Conservation (phyloP, 768 basidiomycete genomes). For the Rhizopogon vulgaris region DNA sequence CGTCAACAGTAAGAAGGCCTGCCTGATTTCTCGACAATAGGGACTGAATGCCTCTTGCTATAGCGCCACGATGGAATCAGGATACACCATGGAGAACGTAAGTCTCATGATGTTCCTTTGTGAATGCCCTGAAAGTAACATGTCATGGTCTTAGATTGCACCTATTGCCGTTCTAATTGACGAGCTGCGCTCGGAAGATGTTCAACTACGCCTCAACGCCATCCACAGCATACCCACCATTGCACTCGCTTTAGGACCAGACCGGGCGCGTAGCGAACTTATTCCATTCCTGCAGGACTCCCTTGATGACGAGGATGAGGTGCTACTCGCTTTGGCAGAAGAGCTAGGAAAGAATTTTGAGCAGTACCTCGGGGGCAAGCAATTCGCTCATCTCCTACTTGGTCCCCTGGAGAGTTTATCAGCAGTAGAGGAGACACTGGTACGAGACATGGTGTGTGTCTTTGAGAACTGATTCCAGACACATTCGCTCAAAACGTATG, state of each 20-base stretch:
- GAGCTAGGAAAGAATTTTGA: constrained; percentile 90
- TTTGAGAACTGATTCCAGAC: background rate
- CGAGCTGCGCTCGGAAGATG: constrained; percentile 96
- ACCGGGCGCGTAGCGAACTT: constrained; percentile 92
- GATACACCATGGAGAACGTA: constrained; percentile 66
- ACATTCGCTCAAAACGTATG: constrained; percentile 3
- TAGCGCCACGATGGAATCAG: constrained; percentile 53
- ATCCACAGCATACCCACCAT: constrained; percentile 98
- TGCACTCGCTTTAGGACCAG: constrained; percentile 90
- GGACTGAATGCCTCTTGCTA: background rate
- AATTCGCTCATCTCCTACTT: constrained; percentile 80
- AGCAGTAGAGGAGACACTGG: constrained; percentile 95
- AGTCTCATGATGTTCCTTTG: constrained; percentile 19
- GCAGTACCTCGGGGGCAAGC: constrained; percentile 89
- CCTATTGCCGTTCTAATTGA: constrained; percentile 98
- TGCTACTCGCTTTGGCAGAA: constrained; percentile 90
- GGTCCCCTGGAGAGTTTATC: constrained; percentile 94
- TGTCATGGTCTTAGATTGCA: constrained; percentile 53
- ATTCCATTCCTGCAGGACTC: constrained; percentile 97
- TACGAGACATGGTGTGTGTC: constrained; percentile 83
- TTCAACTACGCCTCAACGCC: constrained; percentile 91
- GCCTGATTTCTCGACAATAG: background rate
- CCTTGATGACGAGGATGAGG: constrained; percentile 99
- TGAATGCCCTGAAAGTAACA: constrained; percentile 17
- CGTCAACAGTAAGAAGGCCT: background rate